Evolutionary conservation across 192 early-diverging fungal genomes (phyloP), one percentile per base, ranked within the genome.

Genomic region (Rhizoclosmatium sp.): DNA sequence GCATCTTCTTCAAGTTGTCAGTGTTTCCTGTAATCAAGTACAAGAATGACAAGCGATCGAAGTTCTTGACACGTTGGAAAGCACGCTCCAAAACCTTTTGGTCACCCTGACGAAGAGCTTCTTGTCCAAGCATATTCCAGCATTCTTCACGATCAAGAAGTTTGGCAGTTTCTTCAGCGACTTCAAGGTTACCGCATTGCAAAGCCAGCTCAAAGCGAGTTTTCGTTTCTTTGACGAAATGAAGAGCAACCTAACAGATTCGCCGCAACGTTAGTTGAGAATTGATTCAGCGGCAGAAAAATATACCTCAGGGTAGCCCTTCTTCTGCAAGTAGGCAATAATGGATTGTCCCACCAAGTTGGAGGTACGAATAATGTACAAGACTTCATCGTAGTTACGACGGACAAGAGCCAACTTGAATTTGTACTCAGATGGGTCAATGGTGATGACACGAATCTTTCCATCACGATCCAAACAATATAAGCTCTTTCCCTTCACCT

Each of bases 311-410:
- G 98, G 96, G 82, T 98, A 98, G 0, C 98, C 98, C 85, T 99
- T 98, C 91, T 98, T 98, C 82, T 99, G 97, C 74, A 99, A 83
- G 83, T 99, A 99, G 1, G 97, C 96, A 85, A 99, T 99, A 83
- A 99, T 99, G 23, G 95, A 94, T 82, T 99, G 98, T 3, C 98
- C 98, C 5, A 98, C 95, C 59, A 99, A 85, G 84, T 98, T 98
- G 4, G 94, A 96, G 71, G 91, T 97, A 62, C 94, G 93, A 81
- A 99, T 98, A 74, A 99, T 96, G 78, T 95, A 91, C 64, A 99
- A 87, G 0, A 99, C 98, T 81, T 98, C 94, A 71, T 97, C 95
- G 83, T 98, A 98, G 84, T 99, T 95, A 58, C 92, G 89, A 73
- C 93, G 90, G 46, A 95, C 90, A 47, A 99, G 86, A 1, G 98